Evolutionary conservation across 2,329 filamentous ascomycete species (phyloP).

Genomic region (Didymella glomerata): DNA sequence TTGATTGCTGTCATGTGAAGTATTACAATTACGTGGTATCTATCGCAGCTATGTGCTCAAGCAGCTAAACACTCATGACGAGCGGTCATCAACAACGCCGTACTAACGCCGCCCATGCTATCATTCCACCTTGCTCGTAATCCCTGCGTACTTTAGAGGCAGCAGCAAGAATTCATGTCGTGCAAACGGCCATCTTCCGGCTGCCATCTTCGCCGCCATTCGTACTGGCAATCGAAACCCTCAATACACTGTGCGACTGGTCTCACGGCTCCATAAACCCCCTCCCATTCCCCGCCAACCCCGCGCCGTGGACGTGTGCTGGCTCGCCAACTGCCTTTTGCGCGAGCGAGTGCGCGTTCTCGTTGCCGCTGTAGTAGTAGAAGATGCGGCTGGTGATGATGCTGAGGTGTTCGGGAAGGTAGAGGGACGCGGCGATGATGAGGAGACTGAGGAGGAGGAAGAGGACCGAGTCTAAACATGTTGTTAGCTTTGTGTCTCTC

Average conservation of each 20-base stretch:
- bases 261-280: constrained; percentile 18
- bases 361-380: constrained; percentile 94
- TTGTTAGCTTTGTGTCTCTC: background rate
- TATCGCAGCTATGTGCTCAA: background rate
- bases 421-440: constrained; percentile 85
- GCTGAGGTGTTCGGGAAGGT: constrained; percentile 89
- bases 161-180: background rate
- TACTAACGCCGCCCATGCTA: constrained; percentile 18
- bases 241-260: background rate
- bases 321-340: constrained; percentile 19
- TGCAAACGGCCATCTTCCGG: background rate
- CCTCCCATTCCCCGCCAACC: constrained; percentile 18
- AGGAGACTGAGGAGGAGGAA: constrained; percentile 90
- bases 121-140: background rate
- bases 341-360: constrained; percentile 40
- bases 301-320: constrained; percentile 9
- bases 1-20: background rate
- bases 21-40: constrained; percentile 25
- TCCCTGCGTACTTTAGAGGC: no score
- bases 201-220: background rate
- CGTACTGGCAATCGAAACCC: background rate
- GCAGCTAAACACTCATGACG: background rate
- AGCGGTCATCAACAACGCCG: constrained; percentile 11
- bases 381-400: constrained; percentile 84
- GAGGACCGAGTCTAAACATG: constrained; percentile 83